Percentiles rank a stretch among this genome's conserved stretches.
phyloP scores from a whole-genome alignment of 306 rosid genomes.

The Neltuma alba region DNA sequence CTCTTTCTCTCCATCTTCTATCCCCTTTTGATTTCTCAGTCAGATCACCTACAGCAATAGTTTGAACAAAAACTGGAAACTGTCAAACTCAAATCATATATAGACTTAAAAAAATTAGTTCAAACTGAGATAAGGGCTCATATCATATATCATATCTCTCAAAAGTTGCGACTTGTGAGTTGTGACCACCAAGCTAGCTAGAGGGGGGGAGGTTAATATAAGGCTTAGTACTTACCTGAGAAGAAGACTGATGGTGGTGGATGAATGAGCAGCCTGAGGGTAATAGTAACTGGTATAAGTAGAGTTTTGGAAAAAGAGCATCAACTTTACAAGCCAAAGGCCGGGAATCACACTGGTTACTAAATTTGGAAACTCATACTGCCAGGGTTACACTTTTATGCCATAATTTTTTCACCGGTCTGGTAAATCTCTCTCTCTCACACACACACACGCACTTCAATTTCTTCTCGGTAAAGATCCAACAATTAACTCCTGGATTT shows the following conservation, averaged over 20 bases:
- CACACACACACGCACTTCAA: background rate
- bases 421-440: conserved; percentile 38
- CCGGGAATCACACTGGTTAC: conserved; percentile 50
- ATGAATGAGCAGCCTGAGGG: conserved; percentile 28
- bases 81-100: conserved; percentile 43
- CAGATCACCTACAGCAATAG: conserved; percentile 31
- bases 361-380: conserved; percentile 58
- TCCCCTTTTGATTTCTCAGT: conserved; percentile 31
- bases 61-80: conserved; percentile 42
- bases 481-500: conserved; percentile 37
- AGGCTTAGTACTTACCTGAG: conserved; percentile 39
- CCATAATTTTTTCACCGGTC: conserved; percentile 68
- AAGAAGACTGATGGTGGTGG: conserved; percentile 35
- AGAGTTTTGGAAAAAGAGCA: conserved; percentile 23
- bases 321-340: conserved; percentile 44
- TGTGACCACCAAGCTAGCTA: conserved; percentile 20
- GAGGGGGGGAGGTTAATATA: conserved; percentile 3
- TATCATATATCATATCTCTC: background rate
- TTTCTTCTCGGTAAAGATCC: conserved; percentile 51
- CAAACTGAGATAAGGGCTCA: conserved; percentile 14
- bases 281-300: conserved; percentile 15
- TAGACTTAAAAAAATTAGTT: conserved; percentile 2
- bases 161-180: conserved; percentile 20
- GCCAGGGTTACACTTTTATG: conserved; percentile 62
- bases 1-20: conserved; percentile 47